Evolutionary conservation across 108 stramenopile genomes (phyloP).

Genomic region (Halocafeteria seosinensis): DNA sequence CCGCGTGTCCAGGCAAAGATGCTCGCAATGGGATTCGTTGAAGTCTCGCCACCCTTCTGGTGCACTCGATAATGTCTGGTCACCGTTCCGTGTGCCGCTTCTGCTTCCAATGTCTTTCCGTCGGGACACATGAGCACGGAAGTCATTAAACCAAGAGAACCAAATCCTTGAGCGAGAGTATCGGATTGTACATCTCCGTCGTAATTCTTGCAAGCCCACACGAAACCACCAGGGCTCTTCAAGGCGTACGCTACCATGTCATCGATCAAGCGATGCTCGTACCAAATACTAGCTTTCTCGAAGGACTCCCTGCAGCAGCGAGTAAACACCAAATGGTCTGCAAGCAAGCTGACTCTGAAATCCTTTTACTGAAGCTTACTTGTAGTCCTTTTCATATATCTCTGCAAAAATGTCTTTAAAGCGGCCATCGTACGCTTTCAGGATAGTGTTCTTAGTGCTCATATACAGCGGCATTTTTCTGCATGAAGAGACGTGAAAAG

Average conservation of each 20-base stretch:
- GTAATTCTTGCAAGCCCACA: constrained; percentile 36
- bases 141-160: constrained; percentile 32
- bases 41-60: constrained; percentile 32
- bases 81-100: constrained; percentile 33
- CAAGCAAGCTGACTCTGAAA: no score
- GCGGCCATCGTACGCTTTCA: constrained; percentile 24
- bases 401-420: constrained; percentile 34
- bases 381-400: constrained; percentile 33
- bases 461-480: constrained; percentile 19
- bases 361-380: no score
- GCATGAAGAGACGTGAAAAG: no score
- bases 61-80: constrained; percentile 35
- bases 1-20: constrained; percentile 36
- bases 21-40: constrained; percentile 30
- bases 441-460: constrained; percentile 35
- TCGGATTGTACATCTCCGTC: constrained; percentile 32
- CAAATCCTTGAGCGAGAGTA: constrained; percentile 32
- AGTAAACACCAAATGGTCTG: no score
- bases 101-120: constrained; percentile 27
- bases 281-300: neutral
- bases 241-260: constrained; percentile 36
- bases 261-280: constrained; percentile 24
- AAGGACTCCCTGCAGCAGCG: no score
- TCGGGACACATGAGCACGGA: constrained; percentile 26
- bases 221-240: constrained; percentile 29